Evolutionary conservation across 257 asterid species (phyloP), one percentile per base, ranked within the genome.

Genomic region (Lycium barbarum): DNA sequence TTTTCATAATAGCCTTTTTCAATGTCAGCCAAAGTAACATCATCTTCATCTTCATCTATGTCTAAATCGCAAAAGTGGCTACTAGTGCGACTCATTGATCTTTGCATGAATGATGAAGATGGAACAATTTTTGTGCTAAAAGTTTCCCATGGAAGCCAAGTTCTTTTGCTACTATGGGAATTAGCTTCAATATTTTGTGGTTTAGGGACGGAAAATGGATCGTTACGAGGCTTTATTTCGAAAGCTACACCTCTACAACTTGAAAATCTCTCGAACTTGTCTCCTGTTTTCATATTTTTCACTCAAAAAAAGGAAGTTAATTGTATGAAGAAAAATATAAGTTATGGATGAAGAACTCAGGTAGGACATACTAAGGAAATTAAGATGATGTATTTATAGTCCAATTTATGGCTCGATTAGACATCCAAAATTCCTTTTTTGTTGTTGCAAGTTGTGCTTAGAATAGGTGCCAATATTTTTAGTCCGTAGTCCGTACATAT

Each of bases 211-310:
- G 90, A 84, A 45, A 92, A 93, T 9, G 85, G 91, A 80, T 93
- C 90, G 17, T 85, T 35, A 80, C 89, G 98, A 84, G 97, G 92
- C 65, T 93, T 91, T 73, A 94, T 93, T 83, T 94, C 98, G 9
- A 93, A 94, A 49, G 98, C 90, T 68, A 94, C 98, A 0, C 98
- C 97, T 85, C 98, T 83, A 84, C 98, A 93, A 85, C 98, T 94
- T 6, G 92, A 86, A 82, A 91, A 94, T 84, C 94, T 89, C 79
- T 54, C 90, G 0, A 89, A 1, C 9, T 81, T 88, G 12, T 87
- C 88, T 14, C 8, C 57, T 7, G 47, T 90, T 65, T 74, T 90
- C 94, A 91, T 94, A 2, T 47, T 18, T 68, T 45, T 26, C 11
- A 2, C 12, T 14, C 7, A 22, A 7, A 71, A 53, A 22, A 45